Conservation (phyloP, 2,329 filamentous ascomycete genomes). For the Chrysoporthe cubensis region DNA sequence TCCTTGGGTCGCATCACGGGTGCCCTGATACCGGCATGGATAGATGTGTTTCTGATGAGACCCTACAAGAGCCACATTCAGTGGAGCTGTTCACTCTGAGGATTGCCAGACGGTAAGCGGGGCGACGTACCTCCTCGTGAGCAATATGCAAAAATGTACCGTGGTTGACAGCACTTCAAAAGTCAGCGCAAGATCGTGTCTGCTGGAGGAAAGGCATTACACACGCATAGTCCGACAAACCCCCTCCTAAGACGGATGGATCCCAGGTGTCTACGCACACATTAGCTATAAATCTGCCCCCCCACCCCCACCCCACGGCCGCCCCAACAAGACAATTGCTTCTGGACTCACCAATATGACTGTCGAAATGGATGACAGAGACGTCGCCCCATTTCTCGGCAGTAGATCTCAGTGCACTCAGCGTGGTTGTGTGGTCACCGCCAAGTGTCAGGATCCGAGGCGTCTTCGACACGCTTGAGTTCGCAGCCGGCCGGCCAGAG, state of each 20-base stretch:
- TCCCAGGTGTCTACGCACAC: constrained; percentile 65
- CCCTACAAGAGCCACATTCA: constrained; percentile 31
- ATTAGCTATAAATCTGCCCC: neutral
- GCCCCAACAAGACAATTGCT: neutral
- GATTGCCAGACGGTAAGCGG: neutral
- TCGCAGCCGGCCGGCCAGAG: constrained; percentile 41
- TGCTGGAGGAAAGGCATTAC: constrained; percentile 31
- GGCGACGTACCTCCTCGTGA: constrained; percentile 53
- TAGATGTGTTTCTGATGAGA: constrained; percentile 59
- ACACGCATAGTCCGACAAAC: constrained; percentile 63
- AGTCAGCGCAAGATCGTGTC: neutral
- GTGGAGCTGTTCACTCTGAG: neutral
- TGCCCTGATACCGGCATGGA: constrained; percentile 65
- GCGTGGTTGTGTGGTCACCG: constrained; percentile 67
- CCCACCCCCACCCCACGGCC: too few species aligned
- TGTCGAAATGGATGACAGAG: constrained; percentile 68
- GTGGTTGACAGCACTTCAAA: constrained; percentile 48
- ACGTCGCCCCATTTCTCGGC: constrained; percentile 61
- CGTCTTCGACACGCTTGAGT: constrained; percentile 45
- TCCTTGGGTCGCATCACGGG: constrained; percentile 50
- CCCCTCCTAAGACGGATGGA: constrained; percentile 58
- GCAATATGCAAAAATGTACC: constrained; percentile 66
- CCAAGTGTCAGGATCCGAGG: constrained; percentile 64
- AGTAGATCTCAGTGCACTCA: constrained; percentile 64
- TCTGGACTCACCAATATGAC: constrained; percentile 54